Conservation (phyloP, 345 rosid species). For the Diplotaxis tenuifolia region DNA sequence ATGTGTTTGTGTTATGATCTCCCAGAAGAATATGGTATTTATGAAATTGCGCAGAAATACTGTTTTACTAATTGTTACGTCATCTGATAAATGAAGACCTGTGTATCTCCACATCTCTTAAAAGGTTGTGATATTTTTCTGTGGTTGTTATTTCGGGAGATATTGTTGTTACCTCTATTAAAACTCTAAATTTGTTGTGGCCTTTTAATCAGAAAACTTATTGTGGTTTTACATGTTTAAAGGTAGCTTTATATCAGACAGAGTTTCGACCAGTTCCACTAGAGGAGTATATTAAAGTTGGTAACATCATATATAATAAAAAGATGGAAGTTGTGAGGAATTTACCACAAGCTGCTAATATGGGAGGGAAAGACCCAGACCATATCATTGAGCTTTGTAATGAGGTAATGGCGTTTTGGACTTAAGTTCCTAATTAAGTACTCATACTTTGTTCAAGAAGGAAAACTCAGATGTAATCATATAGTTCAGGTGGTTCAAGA, state of each 20-base stretch:
- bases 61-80: background rate
- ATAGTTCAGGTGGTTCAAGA: conserved; percentile 82
- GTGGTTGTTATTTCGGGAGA: conserved; percentile 6
- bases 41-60: background rate
- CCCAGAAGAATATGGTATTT: background rate
- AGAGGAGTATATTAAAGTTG: conserved; percentile 86
- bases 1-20: background rate
- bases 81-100: background rate
- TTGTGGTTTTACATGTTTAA: conserved; percentile 28
- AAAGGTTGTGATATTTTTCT: conserved; percentile 10
- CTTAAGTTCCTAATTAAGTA: background rate
- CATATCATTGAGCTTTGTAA: conserved; percentile 87
- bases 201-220: conserved; percentile 16
- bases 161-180: conserved; percentile 19
- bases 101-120: conserved; percentile 1
- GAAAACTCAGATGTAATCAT: conserved; percentile 24
- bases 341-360: conserved; percentile 60
- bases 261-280: conserved; percentile 96
- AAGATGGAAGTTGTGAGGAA: conserved; percentile 77
- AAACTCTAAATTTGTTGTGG: conserved; percentile 6
- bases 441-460: conserved; percentile 18
- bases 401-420: conserved; percentile 55
- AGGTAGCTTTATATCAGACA: conserved; percentile 95
- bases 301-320: conserved; percentile 76
- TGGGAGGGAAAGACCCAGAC: conserved; percentile 95